A percentile compares a stretch with the other conserved stretches of the same genome.
Evolutionary conservation across 148 eudicot species (phyloP).

Genomic region (Rhododendron simsii): DNA sequence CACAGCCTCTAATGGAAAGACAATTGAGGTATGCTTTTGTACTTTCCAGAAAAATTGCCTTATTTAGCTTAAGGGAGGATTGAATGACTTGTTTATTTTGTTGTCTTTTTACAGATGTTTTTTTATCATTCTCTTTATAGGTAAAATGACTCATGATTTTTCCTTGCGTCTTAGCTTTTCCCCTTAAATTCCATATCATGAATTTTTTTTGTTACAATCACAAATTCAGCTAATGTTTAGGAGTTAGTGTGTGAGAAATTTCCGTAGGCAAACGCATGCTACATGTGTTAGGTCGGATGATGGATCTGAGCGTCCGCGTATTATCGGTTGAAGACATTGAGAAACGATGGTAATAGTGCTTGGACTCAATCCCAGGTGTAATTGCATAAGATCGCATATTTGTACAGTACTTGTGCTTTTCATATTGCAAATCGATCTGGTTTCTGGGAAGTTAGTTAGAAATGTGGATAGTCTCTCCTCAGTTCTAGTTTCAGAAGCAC

Average conservation of each 20-base stretch:
- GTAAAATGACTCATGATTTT: not conserved
- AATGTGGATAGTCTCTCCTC: not conserved
- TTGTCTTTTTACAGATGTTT: not conserved
- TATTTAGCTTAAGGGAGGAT: not conserved
- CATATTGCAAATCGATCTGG: not conserved
- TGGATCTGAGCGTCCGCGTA: not conserved
- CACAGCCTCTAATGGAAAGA: slow-evolving; percentile 99
- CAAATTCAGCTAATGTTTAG: not conserved
- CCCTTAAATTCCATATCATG: not conserved
- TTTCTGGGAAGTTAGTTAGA: not conserved
- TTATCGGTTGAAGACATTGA: not conserved
- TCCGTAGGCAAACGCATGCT: not conserved
- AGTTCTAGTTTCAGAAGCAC: not conserved
- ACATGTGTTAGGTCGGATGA: not conserved
- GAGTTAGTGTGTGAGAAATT: not conserved
- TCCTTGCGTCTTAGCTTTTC: not conserved
- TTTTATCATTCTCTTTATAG: not conserved
- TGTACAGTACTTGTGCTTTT: not conserved
- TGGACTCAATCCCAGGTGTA: not conserved
- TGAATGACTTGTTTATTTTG: not conserved
- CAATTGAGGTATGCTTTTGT: slow-evolving; percentile 71
- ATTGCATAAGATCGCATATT: not conserved
- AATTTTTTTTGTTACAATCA: not conserved
- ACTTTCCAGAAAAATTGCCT: not conserved
- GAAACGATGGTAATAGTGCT: not conserved